Conservation (phyloP, 805 yeast species). For the Tetrapisispora arboricola region DNA sequence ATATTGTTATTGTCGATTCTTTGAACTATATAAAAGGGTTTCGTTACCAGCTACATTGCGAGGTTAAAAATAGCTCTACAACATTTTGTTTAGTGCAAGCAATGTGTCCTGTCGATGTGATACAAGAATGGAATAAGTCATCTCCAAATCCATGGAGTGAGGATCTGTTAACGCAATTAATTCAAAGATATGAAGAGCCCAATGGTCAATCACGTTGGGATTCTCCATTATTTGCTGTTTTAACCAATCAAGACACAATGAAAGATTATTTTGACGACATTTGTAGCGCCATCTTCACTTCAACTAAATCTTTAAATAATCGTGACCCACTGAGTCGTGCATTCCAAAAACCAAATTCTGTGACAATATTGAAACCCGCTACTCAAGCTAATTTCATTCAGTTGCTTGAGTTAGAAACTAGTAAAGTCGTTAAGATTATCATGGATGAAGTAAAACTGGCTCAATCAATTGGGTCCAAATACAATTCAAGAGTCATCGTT, state of each 20-base stretch:
- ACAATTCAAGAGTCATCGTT: constrained; percentile 36
- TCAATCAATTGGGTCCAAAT: constrained; percentile 39
- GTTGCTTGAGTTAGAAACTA: constrained; percentile 64
- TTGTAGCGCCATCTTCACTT: constrained; percentile 45
- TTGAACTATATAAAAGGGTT: constrained; percentile 89
- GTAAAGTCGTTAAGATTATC: constrained; percentile 50
- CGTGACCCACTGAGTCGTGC: constrained; percentile 43
- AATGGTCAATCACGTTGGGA: constrained; percentile 85
- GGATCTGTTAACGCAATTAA: constrained; percentile 53
- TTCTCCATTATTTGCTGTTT: constrained; percentile 71
- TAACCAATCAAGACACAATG: constrained; percentile 30
- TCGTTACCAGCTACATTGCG: constrained; percentile 88
- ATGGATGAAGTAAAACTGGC: constrained; percentile 36
- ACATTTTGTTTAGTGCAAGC: constrained; percentile 77
- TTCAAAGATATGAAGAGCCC: constrained; percentile 91
- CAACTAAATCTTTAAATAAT: constrained; percentile 5
- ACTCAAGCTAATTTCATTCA: constrained; percentile 66
- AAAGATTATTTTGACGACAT: constrained; percentile 55
- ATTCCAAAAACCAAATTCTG: constrained; percentile 63
- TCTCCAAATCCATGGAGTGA: constrained; percentile 45
- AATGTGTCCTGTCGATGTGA: constrained; percentile 52
- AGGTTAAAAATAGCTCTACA: constrained; percentile 75
- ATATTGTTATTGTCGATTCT: constrained; percentile 76
- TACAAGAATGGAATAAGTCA: constrained; percentile 50
- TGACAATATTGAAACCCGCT: constrained; percentile 76